Evolutionary conservation across 805 yeast genomes (phyloP), one percentile per base, ranked within the genome.

Genomic region (Lachancea sp.): DNA sequence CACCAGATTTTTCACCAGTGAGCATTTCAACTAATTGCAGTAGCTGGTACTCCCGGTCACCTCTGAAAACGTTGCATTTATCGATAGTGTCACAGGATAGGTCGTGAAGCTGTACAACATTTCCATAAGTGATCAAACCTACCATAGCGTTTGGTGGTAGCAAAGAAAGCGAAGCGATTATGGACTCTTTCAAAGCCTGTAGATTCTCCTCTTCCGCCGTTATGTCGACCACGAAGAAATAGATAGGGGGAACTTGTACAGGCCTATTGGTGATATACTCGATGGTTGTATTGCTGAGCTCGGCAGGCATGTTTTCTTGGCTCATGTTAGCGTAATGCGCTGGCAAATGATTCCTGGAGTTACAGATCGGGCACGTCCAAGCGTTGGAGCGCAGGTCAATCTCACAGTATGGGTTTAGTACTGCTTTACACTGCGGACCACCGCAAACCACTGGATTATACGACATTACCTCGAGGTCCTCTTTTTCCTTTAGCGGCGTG

Each of bases 181-280:
- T 71, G 24, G 90, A 72, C 51, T 85, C 95, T 56, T 84, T 86
- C 63, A 89, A 71, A 2, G 95, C 84, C 58, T 78, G 77, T 54
- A 89, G 71, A 58, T 86, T 88, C 52, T 88, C 97, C 42, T 77
- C 80, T 56, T 88, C 95, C 64, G 90, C 90, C 61, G 96, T 86
- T 47, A 87, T 67, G 62, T 89, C 97, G 48, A 89, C 79, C 22
- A 86, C 88, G 56, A 85, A 86, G 42, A 87, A 65, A 61, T 86
- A 89, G 34, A 86, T 76, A 8, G 97, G 96, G 7, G 96, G 96
- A 40, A 77, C 72, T 49, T 76, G 81, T 18, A 80, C 86, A 4
- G 94, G 92, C 55, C 89, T 79, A 21, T 79, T 73, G 21, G 89
- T 75, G 45, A 85, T 77, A 63, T 89, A 89, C 67, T 89, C 97